Conservation (phyloP, 2,329 filamentous ascomycete genomes). For the Pseudogymnoascus sp. region DNA sequence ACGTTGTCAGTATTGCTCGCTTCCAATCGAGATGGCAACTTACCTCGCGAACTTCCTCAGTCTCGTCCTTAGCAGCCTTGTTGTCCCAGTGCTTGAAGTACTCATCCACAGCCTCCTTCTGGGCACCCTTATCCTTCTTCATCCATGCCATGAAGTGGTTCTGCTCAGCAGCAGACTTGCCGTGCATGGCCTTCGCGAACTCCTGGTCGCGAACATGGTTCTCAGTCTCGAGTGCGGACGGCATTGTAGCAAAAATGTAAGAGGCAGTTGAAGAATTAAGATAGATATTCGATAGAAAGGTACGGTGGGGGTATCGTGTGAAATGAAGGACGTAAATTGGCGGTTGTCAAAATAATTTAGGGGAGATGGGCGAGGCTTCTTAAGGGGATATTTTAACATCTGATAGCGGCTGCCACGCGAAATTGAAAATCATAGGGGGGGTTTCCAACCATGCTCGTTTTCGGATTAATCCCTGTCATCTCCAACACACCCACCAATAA, state of each 20-base stretch:
- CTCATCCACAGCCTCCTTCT: constrained; percentile 77
- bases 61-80: constrained; percentile 72
- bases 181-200: constrained; percentile 87
- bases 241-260: background rate
- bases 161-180: constrained; percentile 55
- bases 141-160: constrained; percentile 80
- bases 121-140: constrained; percentile 70
- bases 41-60: constrained; percentile 72
- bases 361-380: constrained; percentile 1
- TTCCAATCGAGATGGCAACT: constrained; percentile 23
- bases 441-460: background rate
- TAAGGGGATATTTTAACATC: constrained; percentile 9
- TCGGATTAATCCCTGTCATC: constrained; percentile 7
- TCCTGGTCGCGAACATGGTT: constrained; percentile 79
- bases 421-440: constrained; percentile 6
- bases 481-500: background rate
- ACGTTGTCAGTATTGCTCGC: constrained; percentile 17
- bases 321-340: constrained; percentile 6
- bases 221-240: constrained; percentile 62
- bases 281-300: background rate
- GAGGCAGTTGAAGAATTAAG: background rate
- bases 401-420: constrained; percentile 9
- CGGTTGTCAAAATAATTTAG: constrained; percentile 5
- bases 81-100: constrained; percentile 98
- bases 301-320: background rate